A percentile compares a stretch with the other conserved stretches of the same genome.
phyloP scores from a whole-genome alignment of 2,329 filamentous ascomycete genomes.

The Rhynchosporium agropyri region DNA sequence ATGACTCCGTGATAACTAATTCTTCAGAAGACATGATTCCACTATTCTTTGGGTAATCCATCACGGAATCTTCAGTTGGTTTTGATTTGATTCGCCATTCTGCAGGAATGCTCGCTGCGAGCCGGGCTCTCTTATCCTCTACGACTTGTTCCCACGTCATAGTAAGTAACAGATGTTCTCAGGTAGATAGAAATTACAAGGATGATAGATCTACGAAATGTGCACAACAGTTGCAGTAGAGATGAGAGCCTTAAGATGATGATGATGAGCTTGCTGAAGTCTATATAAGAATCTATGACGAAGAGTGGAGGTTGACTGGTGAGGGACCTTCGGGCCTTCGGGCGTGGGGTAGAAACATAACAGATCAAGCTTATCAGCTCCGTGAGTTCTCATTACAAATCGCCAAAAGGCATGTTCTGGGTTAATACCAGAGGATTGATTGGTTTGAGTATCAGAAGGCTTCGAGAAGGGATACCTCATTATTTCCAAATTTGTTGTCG shows the following conservation, averaged over 20 bases:
- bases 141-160: conserved; percentile 34
- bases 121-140: conserved; percentile 32
- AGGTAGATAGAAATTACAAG: background rate
- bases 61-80: conserved; percentile 29
- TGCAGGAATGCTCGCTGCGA: conserved; percentile 31
- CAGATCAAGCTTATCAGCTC: conserved; percentile 10
- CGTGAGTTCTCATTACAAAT: conserved; percentile 12
- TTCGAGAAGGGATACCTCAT: no score
- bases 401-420: background rate
- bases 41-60: conserved; percentile 33
- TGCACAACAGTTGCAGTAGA: background rate
- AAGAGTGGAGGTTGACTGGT: background rate
- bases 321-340: background rate
- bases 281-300: background rate
- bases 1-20: conserved; percentile 37
- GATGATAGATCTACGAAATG: background rate
- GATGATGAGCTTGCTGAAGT: background rate
- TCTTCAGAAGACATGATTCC: conserved; percentile 36
- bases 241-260: background rate
- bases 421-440: no score
- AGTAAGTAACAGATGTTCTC: background rate
- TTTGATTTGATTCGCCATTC: conserved; percentile 34
- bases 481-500: background rate
- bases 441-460: no score
- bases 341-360: conserved; percentile 1